phyloP scores from a whole-genome alignment of 371 early-diverging fungal species.

The Mortierella sp. region DNA sequence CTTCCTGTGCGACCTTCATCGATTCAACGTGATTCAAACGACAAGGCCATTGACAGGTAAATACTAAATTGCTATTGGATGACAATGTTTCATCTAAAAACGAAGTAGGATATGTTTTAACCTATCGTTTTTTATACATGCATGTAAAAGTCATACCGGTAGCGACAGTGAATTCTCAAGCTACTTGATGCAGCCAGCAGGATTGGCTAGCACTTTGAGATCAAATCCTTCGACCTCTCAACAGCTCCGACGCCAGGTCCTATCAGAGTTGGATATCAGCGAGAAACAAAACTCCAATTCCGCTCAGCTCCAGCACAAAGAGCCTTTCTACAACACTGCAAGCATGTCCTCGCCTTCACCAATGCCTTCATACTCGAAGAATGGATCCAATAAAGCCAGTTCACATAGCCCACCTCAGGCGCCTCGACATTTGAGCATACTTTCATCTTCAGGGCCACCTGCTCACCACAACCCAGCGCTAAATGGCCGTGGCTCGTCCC shows the following conservation, averaged over 20 bases:
- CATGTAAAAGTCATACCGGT: too few species aligned
- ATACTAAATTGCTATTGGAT: too few species aligned
- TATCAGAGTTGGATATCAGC: too few species aligned
- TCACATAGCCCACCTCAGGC: constrained; percentile 17
- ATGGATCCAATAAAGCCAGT: neutral
- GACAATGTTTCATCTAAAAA: too few species aligned
- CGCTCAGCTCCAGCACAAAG: neutral
- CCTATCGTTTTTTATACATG: too few species aligned
- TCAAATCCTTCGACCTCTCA: neutral
- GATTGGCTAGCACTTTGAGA: neutral
- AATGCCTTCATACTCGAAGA: neutral
- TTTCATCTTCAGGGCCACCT: neutral
- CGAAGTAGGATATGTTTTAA: too few species aligned
- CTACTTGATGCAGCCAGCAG: too few species aligned
- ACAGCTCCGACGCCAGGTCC: too few species aligned
- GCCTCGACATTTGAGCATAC: constrained; percentile 15
- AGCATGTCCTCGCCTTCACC: neutral
- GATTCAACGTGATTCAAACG: neutral
- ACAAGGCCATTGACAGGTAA: neutral
- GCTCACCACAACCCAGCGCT: neutral
- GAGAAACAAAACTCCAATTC: too few species aligned
- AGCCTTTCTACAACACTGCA: neutral
- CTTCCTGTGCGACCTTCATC: neutral
- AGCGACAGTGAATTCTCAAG: too few species aligned
- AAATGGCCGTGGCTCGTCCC: neutral